A percentile compares a stretch with the other conserved stretches of the same genome.
Conservation (phyloP, 2,329 filamentous ascomycete genomes). For the Trichoderma sp. region DNA sequence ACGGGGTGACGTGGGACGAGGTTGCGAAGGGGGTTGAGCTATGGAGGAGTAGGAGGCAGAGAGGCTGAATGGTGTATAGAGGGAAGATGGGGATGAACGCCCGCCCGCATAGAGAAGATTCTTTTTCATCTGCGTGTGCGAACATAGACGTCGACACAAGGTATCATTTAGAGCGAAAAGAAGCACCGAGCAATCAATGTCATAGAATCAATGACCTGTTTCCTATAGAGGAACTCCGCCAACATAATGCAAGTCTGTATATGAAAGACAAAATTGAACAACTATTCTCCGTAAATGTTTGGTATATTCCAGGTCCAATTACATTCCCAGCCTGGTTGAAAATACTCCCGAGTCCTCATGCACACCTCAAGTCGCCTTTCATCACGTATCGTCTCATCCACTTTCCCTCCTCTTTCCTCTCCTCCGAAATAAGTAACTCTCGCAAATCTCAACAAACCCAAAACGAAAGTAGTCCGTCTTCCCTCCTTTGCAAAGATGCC, state of each 20-base stretch:
- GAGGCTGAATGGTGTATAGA: background rate
- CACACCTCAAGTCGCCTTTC: background rate
- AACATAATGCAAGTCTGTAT: conserved; percentile 6
- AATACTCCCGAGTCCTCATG: background rate
- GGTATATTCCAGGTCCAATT: conserved; percentile 21
- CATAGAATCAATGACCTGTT: background rate
- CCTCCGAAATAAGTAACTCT: background rate
- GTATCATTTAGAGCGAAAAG: background rate
- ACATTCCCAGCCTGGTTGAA: conserved; percentile 11
- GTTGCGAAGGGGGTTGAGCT: conserved; percentile 76
- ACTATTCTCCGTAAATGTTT: conserved; percentile 13
- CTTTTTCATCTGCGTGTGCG: background rate
- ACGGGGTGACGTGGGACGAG: conserved; percentile 76
- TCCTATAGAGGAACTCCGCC: background rate
- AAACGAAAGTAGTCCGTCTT: background rate
- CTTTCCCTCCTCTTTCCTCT: conserved; percentile 1
- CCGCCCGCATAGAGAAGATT: background rate
- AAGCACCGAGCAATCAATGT: conserved; percentile 13
- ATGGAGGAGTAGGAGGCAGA: conserved; percentile 73
- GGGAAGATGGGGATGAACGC: background rate
- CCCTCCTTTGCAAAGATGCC: background rate
- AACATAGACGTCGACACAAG: background rate
- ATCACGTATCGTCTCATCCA: background rate
- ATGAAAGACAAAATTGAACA: conserved; percentile 6
- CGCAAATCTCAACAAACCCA: background rate